Evolutionary conservation across 148 eudicot genomes (phyloP).

Genomic region (Silene conica): DNA sequence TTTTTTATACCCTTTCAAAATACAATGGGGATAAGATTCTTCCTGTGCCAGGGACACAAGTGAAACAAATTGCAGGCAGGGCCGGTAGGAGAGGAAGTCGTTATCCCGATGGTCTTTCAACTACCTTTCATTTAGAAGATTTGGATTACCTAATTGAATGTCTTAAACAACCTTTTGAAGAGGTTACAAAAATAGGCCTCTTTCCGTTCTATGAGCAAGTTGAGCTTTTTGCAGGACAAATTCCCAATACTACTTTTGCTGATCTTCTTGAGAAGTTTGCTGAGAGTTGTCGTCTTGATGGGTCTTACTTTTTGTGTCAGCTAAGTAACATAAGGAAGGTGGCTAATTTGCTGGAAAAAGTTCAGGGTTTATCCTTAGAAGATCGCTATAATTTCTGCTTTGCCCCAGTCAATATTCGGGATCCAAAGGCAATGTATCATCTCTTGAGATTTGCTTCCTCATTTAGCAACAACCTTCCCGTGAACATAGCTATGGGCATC

Average conservation of each 20-base stretch:
- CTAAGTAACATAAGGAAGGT: conserved; percentile 65
- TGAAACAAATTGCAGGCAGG: conserved; percentile 95
- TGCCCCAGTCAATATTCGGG: conserved; percentile 92
- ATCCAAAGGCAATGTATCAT: conserved; percentile 95
- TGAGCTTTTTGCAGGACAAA: conserved; percentile 83
- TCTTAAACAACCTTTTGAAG: conserved; percentile 73
- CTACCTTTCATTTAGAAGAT: conserved; percentile 75
- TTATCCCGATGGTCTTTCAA: conserved; percentile 89
- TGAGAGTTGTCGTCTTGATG: conserved; percentile 78
- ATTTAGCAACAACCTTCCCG: conserved; percentile 68
- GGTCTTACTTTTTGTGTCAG: conserved; percentile 80
- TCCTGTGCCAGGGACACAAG: conserved; percentile 89
- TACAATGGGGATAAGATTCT: conserved; percentile 83
- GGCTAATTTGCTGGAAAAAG: conserved; percentile 90
- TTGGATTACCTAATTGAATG: conserved; percentile 82
- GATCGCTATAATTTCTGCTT: conserved; percentile 96
- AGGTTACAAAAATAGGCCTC: conserved; percentile 81
- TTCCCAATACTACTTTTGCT: conserved; percentile 55
- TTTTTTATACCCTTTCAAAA: conserved; percentile 72
- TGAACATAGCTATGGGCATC: conserved; percentile 89
- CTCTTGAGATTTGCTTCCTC: conserved; percentile 75
- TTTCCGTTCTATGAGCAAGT: conserved; percentile 90
- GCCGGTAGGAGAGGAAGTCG: conserved; percentile 97
- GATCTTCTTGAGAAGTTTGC: conserved; percentile 67
- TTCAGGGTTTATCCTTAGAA: conserved; percentile 70